Evolutionary conservation across 1,284 basidiomycete genomes (phyloP), one percentile per base, ranked within the genome.

Genomic region (Heterobasidion parviporum): DNA sequence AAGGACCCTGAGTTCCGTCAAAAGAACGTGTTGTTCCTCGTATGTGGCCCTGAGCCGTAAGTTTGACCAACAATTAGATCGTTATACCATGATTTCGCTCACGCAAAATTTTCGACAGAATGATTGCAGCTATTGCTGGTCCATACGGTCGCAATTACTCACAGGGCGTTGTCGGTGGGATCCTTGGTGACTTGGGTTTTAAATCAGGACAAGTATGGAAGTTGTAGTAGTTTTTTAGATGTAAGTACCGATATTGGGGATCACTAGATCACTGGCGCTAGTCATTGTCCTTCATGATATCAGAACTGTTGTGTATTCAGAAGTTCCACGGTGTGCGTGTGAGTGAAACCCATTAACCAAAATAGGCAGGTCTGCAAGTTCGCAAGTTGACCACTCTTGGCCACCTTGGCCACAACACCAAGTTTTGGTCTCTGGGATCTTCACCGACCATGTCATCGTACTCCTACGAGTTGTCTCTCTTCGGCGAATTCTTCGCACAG

Each of bases 41-140:
- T 92, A 1, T 92, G 88, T 68, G 89, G 89, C 34, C 90, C 90
- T 20, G 86, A 91, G 57, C 75, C 77, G 88, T 89, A 68, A 68
- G 87, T 74, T n/a, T 54, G 26, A 26, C 26, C 26, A 26, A 26
- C 26, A 26, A 6, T 6, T 26, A 26, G 26, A 26, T 26, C 55
- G 41, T 54, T 12, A 16, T 12, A 45, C 51, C 14, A 49, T 54
- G 18, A 41, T n/a, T 33, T 10, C n/a, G 7, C 36, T 51, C 26
- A 26, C 26, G 26, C 26, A 26, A 26, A 26, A 5, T 26, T 26
- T 26, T 26, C 50, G n/a, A 43, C 61, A 92, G 89, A 38, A 90
- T 92, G 89, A 73, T 91, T 48, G 71, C 69, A 52, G 78, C 83
- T 12, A 79, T 92, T 46, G 85, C 88, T 52, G 90, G 89, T 5